Conservation (phyloP, 2,329 filamentous ascomycete genomes). For the Epichloe brachyelytri region DNA sequence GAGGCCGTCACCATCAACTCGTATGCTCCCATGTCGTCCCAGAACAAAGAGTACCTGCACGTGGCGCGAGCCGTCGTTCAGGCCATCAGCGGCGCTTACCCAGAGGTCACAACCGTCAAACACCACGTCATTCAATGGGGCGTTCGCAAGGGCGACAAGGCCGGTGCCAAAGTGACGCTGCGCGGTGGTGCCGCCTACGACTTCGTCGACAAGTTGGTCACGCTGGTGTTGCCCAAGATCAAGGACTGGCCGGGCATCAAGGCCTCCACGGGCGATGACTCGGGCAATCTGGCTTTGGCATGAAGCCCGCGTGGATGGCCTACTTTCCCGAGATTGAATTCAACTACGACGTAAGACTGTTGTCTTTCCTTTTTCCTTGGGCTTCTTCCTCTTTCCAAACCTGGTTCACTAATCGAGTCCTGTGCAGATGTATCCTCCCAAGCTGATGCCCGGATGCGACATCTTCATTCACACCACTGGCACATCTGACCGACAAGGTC, state of each 20-base stretch:
- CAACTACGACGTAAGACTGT: slow-evolving; percentile 70
- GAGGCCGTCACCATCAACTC: slow-evolving; percentile 70
- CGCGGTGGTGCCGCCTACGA: slow-evolving; percentile 72
- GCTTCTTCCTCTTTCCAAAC: background rate
- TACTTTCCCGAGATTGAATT: slow-evolving; percentile 89
- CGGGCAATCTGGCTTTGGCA: slow-evolving; percentile 75
- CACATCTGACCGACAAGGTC: slow-evolving; percentile 71
- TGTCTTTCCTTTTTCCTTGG: slow-evolving; percentile 10
- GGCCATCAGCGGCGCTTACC: slow-evolving; percentile 68
- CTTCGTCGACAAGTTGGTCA: slow-evolving; percentile 80
- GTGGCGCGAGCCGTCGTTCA: slow-evolving; percentile 76
- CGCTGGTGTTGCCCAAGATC: slow-evolving; percentile 84
- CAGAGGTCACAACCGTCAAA: slow-evolving; percentile 55
- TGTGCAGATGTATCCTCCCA: slow-evolving; percentile 43
- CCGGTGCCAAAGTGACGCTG: slow-evolving; percentile 67
- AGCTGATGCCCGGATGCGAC: slow-evolving; percentile 75
- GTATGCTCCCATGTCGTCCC: slow-evolving; percentile 54
- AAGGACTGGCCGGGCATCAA: slow-evolving; percentile 79
- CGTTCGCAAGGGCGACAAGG: slow-evolving; percentile 55
- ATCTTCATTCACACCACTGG: slow-evolving; percentile 77
- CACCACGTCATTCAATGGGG: slow-evolving; percentile 63
- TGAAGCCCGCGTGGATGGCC: slow-evolving; percentile 61
- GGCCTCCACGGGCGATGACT: slow-evolving; percentile 62
- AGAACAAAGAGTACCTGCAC: slow-evolving; percentile 63
- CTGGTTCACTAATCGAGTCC: background rate